Conservation (phyloP, 2,329 filamentous ascomycete genomes). For the Sclerotinia glacialis region DNA sequence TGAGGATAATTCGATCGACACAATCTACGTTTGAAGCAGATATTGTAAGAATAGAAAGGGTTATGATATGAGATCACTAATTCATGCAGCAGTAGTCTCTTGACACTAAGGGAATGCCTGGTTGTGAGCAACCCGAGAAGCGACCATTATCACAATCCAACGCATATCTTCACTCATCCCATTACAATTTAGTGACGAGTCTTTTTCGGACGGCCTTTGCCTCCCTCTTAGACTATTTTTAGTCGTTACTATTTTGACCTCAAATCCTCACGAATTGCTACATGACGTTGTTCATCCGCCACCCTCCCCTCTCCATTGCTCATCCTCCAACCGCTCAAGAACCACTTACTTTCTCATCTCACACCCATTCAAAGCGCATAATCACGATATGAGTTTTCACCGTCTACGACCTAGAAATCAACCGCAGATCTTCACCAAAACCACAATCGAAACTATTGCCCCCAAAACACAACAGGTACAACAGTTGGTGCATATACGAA, state of each 20-base stretch:
- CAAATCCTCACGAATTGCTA: background rate
- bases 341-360: background rate
- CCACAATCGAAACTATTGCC: background rate
- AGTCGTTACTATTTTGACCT: background rate
- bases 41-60: background rate
- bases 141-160: background rate
- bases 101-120: background rate
- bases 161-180: background rate
- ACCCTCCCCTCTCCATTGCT: background rate
- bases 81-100: constrained; percentile 3
- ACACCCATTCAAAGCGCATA: background rate
- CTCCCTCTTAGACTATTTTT: background rate
- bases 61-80: constrained; percentile 1
- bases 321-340: background rate
- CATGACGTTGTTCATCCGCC: background rate
- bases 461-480: background rate
- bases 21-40: background rate
- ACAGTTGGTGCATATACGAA: constrained; percentile 1
- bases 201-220: background rate
- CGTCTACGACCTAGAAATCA: background rate
- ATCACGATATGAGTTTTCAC: background rate
- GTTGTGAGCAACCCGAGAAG: background rate
- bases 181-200: background rate
- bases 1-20: background rate
- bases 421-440: background rate